A percentile compares a stretch with the other conserved stretches of the same genome.
Evolutionary conservation across 495 filamentous ascomycete genomes (phyloP).

Genomic region (Podospora australis): DNA sequence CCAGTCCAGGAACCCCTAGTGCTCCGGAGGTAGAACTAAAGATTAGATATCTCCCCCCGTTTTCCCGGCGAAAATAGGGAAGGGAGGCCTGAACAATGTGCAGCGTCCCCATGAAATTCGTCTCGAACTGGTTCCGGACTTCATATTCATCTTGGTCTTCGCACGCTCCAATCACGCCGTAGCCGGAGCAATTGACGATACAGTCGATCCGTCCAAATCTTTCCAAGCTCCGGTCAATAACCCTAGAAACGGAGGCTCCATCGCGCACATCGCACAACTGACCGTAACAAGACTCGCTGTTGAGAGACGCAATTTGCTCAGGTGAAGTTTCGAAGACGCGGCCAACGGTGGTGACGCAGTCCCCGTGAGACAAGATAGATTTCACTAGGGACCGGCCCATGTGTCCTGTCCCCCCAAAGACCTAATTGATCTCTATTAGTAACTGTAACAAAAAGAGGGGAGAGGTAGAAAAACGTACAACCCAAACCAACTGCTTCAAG

Average conservation of each 20-base stretch:
- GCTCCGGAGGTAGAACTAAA: conserved; percentile 88
- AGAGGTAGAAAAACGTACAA: conserved; percentile 47
- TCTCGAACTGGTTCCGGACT: conserved; percentile 92
- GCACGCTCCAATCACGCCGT: conserved; percentile 90
- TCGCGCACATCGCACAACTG: conserved; percentile 86
- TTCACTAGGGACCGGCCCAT: conserved; percentile 89
- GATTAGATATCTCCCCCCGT: conserved; percentile 77
- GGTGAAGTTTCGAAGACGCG: conserved; percentile 73
- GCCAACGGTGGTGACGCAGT: conserved; percentile 85
- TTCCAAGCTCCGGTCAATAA: conserved; percentile 59
- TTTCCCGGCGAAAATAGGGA: conserved; percentile 75
- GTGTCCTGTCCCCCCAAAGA: conserved; percentile 94
- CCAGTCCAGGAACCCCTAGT: conserved; percentile 82
- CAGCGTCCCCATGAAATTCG: conserved; percentile 90
- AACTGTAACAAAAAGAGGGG: background rate
- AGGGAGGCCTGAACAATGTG: conserved; percentile 88
- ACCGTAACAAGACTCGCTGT: conserved; percentile 67
- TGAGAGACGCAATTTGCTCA: conserved; percentile 56
- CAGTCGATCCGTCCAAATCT: conserved; percentile 80
- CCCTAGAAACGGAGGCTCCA: conserved; percentile 65
- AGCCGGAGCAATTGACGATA: conserved; percentile 85
- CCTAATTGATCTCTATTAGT: conserved; percentile 35
- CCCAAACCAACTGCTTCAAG: conserved; percentile 71
- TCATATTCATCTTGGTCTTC: conserved; percentile 96
- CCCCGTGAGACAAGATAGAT: conserved; percentile 68